Base-by-base conservation (phyloP, 108 stramenopile genomes). In the Cyclotella atomus region DNA sequence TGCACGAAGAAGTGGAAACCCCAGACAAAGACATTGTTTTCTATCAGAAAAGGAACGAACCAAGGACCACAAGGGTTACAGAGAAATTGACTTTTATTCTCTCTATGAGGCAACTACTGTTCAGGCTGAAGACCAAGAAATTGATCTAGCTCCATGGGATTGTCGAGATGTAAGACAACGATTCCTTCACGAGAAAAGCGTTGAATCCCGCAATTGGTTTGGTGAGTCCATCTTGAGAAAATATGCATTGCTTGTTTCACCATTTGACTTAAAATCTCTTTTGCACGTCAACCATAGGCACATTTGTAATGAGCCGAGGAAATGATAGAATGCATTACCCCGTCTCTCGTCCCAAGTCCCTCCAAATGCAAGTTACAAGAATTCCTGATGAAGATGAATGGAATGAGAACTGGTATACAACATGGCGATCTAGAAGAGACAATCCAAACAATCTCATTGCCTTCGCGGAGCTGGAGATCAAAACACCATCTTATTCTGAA, bases 181-280 rank as follows among this genome's bases (percentile, higher is more conserved):
- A 0, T 93, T 93, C 63, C 77, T 93, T 14, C 77, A 89, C 46
- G 92, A 93, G 53, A 76, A 84, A 38, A 93, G 92, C 61, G 38
- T 90, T 19, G 89, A 88, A 63, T 85, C 84, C 7, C 76, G 88
- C 10, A 93, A 93, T 43, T 93, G 92, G 92, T 93, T 89, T 72
- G 92, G 92, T 77, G 70, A 70, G 75, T 25, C 29, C 12, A 9
- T 41, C 38, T 34, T 44, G 19, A 10, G 33, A 52, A 21, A 15
- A 36, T 17, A 2, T 41, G 38, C 38, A n/a, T n/a, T n/a, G n/a
- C n/a, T n/a, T n/a, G n/a, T n/a, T n/a, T n/a, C n/a, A n/a, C n/a
- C n/a, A n/a, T n/a, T n/a, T n/a, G n/a, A n/a, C n/a, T n/a, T n/a
- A n/a, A n/a, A n/a, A n/a, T n/a, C n/a, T n/a, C n/a, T n/a, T n/a